phyloP scores from a whole-genome alignment of 768 basidiomycete species.

The Asterophora lycoperdoides region DNA sequence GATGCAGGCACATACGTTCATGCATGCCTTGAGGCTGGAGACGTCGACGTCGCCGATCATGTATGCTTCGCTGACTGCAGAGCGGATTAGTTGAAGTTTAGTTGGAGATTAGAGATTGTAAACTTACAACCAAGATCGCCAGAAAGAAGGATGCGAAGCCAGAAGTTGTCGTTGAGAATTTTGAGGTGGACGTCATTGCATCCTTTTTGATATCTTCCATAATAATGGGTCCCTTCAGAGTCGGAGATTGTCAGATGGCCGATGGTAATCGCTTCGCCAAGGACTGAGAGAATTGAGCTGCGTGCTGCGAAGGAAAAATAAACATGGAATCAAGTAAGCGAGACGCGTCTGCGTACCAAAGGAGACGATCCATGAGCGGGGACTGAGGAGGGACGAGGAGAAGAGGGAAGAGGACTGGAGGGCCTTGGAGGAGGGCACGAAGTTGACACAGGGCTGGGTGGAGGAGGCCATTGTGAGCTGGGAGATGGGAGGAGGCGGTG shows the following conservation, averaged over 20 bases:
- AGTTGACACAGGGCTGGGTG: conserved; percentile 37
- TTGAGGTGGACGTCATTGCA: conserved; percentile 59
- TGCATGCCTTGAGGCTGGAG: conserved; percentile 51
- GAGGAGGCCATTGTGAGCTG: conserved; percentile 33
- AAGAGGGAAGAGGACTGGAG: conserved; percentile 42
- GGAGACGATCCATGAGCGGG: conserved; percentile 45
- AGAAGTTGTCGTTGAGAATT: conserved; percentile 59
- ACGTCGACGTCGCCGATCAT: conserved; percentile 70
- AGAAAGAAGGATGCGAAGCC: conserved; percentile 63
- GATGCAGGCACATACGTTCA: conserved; percentile 48
- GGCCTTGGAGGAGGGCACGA: conserved; percentile 39
- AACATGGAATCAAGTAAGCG: conserved; percentile 6
- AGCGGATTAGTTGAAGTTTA: conserved; percentile 10
- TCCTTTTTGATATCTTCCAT: conserved; percentile 53
- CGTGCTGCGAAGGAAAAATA: conserved; percentile 39
- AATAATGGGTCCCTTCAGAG: conserved; percentile 54
- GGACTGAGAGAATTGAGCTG: conserved; percentile 53
- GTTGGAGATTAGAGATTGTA: background rate
- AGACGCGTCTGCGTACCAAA: conserved; percentile 35
- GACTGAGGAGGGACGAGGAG: conserved; percentile 40
- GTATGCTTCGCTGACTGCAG: conserved; percentile 66
- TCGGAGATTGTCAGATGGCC: conserved; percentile 62
- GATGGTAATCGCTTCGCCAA: conserved; percentile 52
- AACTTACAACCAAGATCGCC: conserved; percentile 64
- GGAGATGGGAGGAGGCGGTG: conserved; percentile 23